Conservation (phyloP, 192 early-diverging fungal species). For the Ramicandelaber brevisporus region DNA sequence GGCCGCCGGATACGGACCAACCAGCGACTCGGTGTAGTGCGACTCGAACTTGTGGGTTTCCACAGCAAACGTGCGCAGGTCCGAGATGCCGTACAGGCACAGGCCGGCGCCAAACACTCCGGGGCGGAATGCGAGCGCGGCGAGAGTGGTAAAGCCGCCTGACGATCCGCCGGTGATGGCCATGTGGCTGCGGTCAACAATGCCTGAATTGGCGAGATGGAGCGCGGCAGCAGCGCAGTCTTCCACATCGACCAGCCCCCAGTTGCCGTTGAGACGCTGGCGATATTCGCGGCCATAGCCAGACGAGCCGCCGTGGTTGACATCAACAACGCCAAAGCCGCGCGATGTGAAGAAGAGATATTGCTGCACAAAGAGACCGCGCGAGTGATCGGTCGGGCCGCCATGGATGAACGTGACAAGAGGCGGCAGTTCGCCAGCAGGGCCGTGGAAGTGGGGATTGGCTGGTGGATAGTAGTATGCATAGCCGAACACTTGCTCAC, state of each 20-base stretch:
- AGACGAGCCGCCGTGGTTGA: conserved; percentile 58
- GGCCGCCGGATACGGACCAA: conserved; percentile 29
- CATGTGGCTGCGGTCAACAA: conserved; percentile 30
- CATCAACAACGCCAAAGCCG: conserved; percentile 40
- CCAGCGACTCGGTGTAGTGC: conserved; percentile 26
- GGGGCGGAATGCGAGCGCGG: conserved; percentile 32
- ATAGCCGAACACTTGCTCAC: conserved; percentile 9
- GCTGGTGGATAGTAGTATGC: conserved; percentile 34
- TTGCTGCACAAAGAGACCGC: conserved; percentile 12
- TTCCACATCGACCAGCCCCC: conserved; percentile 51
- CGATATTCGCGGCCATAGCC: conserved; percentile 50
- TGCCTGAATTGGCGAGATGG: conserved; percentile 22
- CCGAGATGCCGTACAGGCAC: conserved; percentile 43
- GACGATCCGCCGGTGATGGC: conserved; percentile 39
- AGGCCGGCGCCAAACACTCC: conserved; percentile 48
- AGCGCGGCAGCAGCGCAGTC: conserved; percentile 47
- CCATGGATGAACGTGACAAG: conserved; percentile 42
- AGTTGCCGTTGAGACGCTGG: conserved; percentile 36
- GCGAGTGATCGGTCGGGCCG: conserved; percentile 26
- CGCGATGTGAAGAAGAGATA: conserved; percentile 56
- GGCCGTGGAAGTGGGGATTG: conserved; percentile 23
- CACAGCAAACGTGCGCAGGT: conserved; percentile 32
- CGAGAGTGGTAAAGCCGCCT: conserved; percentile 41
- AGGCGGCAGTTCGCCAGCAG: conserved; percentile 29
- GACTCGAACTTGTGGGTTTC: conserved; percentile 69